Percentiles rank a stretch among this genome's conserved stretches.
phyloP scores from a whole-genome alignment of 176 grass and related monocot genomes.

The Bothriochloa decipiens region DNA sequence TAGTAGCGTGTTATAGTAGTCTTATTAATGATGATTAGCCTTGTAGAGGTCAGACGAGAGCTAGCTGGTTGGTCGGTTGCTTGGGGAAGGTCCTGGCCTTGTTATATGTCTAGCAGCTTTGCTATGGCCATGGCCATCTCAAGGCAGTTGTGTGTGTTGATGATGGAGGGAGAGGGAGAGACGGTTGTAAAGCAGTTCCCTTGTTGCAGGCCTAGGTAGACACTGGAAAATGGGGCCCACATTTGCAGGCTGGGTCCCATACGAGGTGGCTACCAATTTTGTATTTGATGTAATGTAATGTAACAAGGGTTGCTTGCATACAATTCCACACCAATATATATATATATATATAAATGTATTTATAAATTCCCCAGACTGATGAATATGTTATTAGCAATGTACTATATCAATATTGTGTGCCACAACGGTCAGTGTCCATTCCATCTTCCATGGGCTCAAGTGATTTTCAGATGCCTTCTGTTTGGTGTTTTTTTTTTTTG shows the following conservation, averaged over 20 bases:
- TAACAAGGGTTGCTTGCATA: slow-evolving; percentile 64
- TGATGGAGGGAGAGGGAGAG: not conserved
- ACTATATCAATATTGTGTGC: not conserved
- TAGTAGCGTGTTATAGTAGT: slow-evolving; percentile 50
- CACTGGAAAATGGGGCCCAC: slow-evolving; percentile 42
- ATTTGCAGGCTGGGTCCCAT: slow-evolving; percentile 36
- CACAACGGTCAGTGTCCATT: not conserved
- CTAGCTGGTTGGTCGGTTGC: slow-evolving; percentile 35
- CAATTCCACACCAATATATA: slow-evolving; percentile 65
- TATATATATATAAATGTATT: slow-evolving; percentile 44
- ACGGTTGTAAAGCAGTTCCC: slow-evolving; percentile 39
- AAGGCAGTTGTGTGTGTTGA: slow-evolving; percentile 32
- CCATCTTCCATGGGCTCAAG: not conserved
- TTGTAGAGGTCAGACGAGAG: slow-evolving; percentile 32
- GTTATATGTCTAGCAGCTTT: slow-evolving; percentile 24
- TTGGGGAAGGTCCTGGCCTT: slow-evolving; percentile 2
- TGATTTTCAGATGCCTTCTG: not conserved
- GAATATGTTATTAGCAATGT: not conserved
- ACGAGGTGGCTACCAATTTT: slow-evolving; percentile 85
- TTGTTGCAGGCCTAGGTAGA: slow-evolving; percentile 70
- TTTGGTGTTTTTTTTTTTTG: not conserved
- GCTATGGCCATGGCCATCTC: slow-evolving; percentile 28
- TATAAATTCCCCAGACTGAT: slow-evolving; percentile 12
- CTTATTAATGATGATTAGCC: slow-evolving; percentile 57
- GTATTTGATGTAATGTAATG: slow-evolving; percentile 79